A percentile compares a stretch with the other conserved stretches of the same genome.
Evolutionary conservation across 345 rosid species (phyloP).

Genomic region (Eucalyptus pauciflora): DNA sequence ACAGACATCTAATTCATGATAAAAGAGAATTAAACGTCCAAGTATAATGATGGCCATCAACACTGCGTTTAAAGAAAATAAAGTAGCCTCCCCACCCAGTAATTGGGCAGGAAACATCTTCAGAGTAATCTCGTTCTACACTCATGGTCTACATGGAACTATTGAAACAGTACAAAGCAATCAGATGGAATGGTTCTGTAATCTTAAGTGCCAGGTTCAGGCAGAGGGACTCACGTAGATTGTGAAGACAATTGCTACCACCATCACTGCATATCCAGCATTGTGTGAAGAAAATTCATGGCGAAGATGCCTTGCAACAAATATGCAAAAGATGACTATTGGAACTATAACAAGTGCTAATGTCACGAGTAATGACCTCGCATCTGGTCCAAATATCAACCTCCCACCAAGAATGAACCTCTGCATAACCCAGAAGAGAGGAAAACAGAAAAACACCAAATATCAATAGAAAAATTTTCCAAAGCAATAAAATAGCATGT

Average conservation of each 20-base stretch:
- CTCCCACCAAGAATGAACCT: conserved; percentile 67
- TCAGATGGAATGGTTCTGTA: neutral
- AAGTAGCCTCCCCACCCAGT: neutral
- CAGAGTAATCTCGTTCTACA: neutral
- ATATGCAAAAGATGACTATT: conserved; percentile 65
- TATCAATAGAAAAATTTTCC: neutral
- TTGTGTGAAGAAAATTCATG: conserved; percentile 68
- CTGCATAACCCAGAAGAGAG: conserved; percentile 27
- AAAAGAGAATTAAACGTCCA: neutral
- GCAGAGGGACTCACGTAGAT: conserved; percentile 46
- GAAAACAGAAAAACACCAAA: neutral
- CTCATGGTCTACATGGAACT: neutral
- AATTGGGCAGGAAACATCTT: neutral
- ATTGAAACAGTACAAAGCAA: neutral
- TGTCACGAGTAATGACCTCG: conserved; percentile 64
- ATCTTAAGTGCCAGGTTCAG: neutral
- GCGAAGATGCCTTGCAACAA: conserved; percentile 89
- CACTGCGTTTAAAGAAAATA: neutral
- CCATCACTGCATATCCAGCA: conserved; percentile 73
- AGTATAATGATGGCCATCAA: neutral
- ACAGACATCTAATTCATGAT: neutral
- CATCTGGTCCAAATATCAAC: conserved; percentile 97
- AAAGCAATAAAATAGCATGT: neutral
- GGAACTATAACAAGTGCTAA: conserved; percentile 68
- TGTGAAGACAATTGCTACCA: conserved; percentile 59